Base-by-base conservation (phyloP, 176 grass and related monocot genomes). In the Stipa capillata region DNA sequence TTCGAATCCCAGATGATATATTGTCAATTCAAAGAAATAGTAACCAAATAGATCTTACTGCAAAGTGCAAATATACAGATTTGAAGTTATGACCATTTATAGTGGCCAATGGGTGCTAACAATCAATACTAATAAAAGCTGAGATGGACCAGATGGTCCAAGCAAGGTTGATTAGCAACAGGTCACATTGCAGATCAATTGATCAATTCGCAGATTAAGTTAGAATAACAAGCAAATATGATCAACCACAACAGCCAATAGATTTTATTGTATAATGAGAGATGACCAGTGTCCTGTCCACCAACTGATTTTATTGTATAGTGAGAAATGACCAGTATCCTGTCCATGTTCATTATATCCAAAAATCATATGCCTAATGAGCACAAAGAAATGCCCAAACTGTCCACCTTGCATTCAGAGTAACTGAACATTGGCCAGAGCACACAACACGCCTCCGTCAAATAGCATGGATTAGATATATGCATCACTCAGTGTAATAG, bases 221-320 rank as follows among this genome's bases (percentile, higher is more conserved):
- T 75, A 66, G 17, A 83, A 82, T 40, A 54, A 21, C 23, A 82
- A 63, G 23, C n/a, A n/a, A n/a, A n/a, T n/a, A n/a, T n/a, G n/a
- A n/a, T n/a, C n/a, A n/a, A n/a, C n/a, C n/a, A n/a, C n/a, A n/a
- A 17, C 72, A 49, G 4, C 3, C 54, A 73, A 82, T 13, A 82
- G 0, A 76, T 20, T 54, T 42, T 74, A 51, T 67, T 67, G 34
- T 21, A 66, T 27, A 44, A 73, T 8, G 6, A 24, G 12, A 48
- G n/a, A n/a, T n/a, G n/a, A n/a, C n/a, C n/a, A n/a, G n/a, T n/a
- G n/a, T n/a, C n/a, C n/a, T n/a, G n/a, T n/a, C n/a, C n/a, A n/a
- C n/a, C n/a, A n/a, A n/a, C n/a, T n/a, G n/a, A n/a, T n/a, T n/a
- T n/a, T n/a, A n/a, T n/a, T n/a, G n/a, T n/a, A n/a, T n/a, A n/a